Evolutionary conservation across 139 green algal species (phyloP).

Genomic region (Chlamydomonas asymmetrica): DNA sequence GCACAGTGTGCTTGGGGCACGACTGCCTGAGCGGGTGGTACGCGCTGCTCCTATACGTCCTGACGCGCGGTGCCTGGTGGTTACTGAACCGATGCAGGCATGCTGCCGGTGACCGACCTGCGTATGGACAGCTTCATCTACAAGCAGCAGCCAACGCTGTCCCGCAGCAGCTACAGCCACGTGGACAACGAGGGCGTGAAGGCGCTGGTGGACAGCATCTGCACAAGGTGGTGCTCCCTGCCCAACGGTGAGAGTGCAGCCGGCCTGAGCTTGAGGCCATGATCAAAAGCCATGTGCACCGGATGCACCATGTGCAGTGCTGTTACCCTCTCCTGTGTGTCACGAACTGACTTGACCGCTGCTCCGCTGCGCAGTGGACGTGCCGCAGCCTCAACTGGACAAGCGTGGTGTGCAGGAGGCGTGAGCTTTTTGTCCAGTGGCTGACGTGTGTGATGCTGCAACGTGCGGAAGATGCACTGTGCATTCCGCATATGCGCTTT

Average conservation of each 20-base stretch:
- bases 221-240: slow-evolving; percentile 42
- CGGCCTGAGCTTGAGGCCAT: background rate
- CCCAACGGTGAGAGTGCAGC: no score
- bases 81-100: slow-evolving; percentile 27
- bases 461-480: background rate
- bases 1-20: background rate
- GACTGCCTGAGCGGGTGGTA: no score
- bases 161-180: slow-evolving; percentile 60
- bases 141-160: slow-evolving; percentile 63
- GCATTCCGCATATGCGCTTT: background rate
- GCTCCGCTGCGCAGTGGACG: background rate
- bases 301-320: slow-evolving; percentile 12
- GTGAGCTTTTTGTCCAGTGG: background rate
- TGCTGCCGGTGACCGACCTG: slow-evolving; percentile 61
- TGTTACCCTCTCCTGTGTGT: no score
- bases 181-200: slow-evolving; percentile 72
- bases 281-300: background rate
- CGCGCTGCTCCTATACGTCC: no score
- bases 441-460: slow-evolving; percentile 2
- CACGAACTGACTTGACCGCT: no score
- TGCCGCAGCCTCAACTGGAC: no score
- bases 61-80: background rate
- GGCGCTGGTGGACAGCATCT: slow-evolving; percentile 70
- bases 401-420: no score
- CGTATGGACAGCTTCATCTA: slow-evolving; percentile 63